A percentile compares a stretch with the other conserved stretches of the same genome.
Conservation (phyloP, 2,329 filamentous ascomycete genomes). For the Cucurbitaria berberidis region DNA sequence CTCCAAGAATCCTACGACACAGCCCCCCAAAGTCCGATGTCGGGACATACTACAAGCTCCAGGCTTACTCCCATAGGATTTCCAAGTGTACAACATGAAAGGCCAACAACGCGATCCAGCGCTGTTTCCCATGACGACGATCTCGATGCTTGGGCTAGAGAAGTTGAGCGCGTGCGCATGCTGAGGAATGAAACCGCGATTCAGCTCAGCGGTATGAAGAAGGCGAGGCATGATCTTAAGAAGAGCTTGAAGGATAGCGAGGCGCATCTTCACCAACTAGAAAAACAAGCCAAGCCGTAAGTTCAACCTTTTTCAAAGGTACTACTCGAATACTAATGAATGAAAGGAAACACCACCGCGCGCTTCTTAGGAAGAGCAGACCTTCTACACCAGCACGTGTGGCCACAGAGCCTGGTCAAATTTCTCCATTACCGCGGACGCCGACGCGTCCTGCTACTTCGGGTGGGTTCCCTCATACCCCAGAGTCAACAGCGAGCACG, state of each 20-base stretch:
- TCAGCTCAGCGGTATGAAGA: constrained; percentile 43
- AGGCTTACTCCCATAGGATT: constrained; percentile 11
- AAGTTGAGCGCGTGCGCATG: constrained; percentile 45
- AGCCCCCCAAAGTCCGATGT: constrained; percentile 11
- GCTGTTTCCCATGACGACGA: constrained; percentile 24
- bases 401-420: neutral
- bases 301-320: constrained; percentile 1
- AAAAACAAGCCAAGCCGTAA: constrained; percentile 30
- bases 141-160: constrained; percentile 38
- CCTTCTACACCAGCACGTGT: constrained; percentile 5
- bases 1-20: constrained; percentile 15
- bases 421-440: constrained; percentile 1
- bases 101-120: constrained; percentile 31
- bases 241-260: constrained; percentile 43
- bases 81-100: constrained; percentile 12
- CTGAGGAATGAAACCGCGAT: constrained; percentile 41
- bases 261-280: constrained; percentile 39
- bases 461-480: neutral
- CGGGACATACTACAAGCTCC: constrained; percentile 15
- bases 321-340: constrained; percentile 3
- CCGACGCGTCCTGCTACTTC: constrained; percentile 10
- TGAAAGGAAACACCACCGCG: constrained; percentile 10
- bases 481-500: neutral
- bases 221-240: constrained; percentile 36
- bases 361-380: constrained; percentile 18